Conservation (phyloP, 2,329 filamentous ascomycete species). For the Chlorencoelia australis region DNA sequence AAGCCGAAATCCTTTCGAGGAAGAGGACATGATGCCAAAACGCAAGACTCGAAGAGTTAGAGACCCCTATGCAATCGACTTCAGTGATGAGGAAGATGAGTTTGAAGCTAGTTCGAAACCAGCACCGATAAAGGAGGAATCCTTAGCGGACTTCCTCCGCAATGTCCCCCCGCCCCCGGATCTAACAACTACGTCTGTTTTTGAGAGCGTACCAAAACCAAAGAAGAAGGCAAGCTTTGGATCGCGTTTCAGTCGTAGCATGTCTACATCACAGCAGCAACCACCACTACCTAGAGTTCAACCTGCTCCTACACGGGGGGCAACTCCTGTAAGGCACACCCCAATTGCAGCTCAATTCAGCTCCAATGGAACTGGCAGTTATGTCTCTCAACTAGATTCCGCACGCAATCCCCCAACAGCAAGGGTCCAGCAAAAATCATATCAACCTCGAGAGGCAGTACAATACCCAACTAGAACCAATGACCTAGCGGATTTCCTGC, state of each 20-base stretch:
- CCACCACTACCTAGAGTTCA: constrained; percentile 26
- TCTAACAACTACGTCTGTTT: constrained; percentile 25
- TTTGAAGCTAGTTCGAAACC: constrained; percentile 15
- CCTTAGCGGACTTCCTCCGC: constrained; percentile 62
- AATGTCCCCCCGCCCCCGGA: constrained; percentile 57
- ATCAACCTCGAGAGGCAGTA: constrained; percentile 27
- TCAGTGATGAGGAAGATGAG: constrained; percentile 39
- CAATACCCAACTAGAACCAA: constrained; percentile 36
- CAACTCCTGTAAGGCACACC: constrained; percentile 29
- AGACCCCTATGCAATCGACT: constrained; percentile 90
- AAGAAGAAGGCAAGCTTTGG: constrained; percentile 56
- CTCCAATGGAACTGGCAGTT: constrained; percentile 30
- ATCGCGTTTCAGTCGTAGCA: constrained; percentile 39
- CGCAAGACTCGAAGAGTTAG: constrained; percentile 68
- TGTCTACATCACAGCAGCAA: constrained; percentile 28
- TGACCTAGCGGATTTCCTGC: constrained; percentile 63
- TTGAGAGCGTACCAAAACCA: constrained; percentile 12
- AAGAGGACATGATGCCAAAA: constrained; percentile 45
- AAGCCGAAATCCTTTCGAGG: constrained; percentile 16
- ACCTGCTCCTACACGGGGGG: constrained; percentile 21
- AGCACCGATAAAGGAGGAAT: constrained; percentile 42
- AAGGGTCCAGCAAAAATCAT: constrained; percentile 41
- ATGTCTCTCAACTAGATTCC: constrained; percentile 17
- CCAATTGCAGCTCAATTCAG: constrained; percentile 33
- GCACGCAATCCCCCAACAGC: constrained; percentile 9